Conservation (phyloP, 1,139 yeast genomes). For the Pichia sp. region DNA sequence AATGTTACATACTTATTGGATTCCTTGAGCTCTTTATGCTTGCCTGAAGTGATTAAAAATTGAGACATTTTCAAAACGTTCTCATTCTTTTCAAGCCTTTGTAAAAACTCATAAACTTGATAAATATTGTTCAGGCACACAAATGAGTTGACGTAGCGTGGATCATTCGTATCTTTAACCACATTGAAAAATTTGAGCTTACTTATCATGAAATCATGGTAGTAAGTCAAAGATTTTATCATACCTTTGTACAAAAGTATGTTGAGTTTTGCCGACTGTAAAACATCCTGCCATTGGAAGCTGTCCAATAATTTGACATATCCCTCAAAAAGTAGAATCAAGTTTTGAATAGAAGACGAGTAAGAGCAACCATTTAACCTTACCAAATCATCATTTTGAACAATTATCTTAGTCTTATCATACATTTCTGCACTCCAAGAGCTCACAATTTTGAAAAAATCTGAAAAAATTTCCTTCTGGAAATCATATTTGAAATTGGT, state of each 20-base stretch:
- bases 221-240: constrained; percentile 17
- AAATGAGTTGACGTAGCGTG: constrained; percentile 19
- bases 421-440: constrained; percentile 23
- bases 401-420: constrained; percentile 18
- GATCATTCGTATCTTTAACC: constrained; percentile 14
- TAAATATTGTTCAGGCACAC: constrained; percentile 26
- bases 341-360: constrained; percentile 22
- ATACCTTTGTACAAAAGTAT: constrained; percentile 21
- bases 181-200: constrained; percentile 11
- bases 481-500: constrained; percentile 21
- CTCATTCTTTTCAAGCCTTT: constrained; percentile 9
- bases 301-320: constrained; percentile 24
- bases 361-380: constrained; percentile 23
- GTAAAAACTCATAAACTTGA: constrained; percentile 16
- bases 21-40: constrained; percentile 5
- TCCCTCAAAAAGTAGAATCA: constrained; percentile 24
- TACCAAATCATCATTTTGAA: constrained; percentile 17
- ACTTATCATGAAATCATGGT: constrained; percentile 19
- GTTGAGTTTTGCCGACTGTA: constrained; percentile 21
- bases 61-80: constrained; percentile 26
- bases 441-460: constrained; percentile 18
- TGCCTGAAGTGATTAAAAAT: constrained; percentile 12
- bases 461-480: constrained; percentile 21
- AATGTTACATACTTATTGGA: constrained; percentile 21
- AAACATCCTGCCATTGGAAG: constrained; percentile 22